These are phyloP conservation scores for Calonectria fujianensis DNA, from an alignment of 2,329 filamentous ascomycete species.

Conservation along the genomic window DNA sequence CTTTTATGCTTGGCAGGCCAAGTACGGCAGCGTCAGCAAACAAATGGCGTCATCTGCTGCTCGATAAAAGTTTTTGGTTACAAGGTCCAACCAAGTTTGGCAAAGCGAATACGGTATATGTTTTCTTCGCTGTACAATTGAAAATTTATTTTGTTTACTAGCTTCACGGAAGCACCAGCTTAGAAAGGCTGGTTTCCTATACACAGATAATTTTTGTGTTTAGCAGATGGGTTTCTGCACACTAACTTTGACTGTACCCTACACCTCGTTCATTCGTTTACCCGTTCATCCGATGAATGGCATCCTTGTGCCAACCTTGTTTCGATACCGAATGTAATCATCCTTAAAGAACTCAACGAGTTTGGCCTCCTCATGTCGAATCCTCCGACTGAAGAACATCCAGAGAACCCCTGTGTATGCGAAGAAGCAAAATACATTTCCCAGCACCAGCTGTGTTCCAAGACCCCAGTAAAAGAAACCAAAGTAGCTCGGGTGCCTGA, in stretches of 20 bases:
- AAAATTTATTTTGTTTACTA: slow-evolving; percentile 1
- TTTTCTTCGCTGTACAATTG: slow-evolving; percentile 20
- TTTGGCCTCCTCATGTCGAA: slow-evolving; percentile 85
- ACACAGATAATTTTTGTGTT: not conserved
- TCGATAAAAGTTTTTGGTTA: slow-evolving; percentile 29
- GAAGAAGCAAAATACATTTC: slow-evolving; percentile 86
- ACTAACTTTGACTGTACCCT: not conserved
- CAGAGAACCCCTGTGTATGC: slow-evolving; percentile 86
- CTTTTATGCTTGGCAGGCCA: slow-evolving; percentile 99
- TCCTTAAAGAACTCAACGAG: slow-evolving; percentile 88
- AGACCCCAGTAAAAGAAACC: slow-evolving; percentile 99
- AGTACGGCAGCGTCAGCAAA: slow-evolving; percentile 89
- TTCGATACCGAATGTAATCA: slow-evolving; percentile 85
- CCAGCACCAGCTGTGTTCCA: slow-evolving; percentile 93
- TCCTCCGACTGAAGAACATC: slow-evolving; percentile 87
- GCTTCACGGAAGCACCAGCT: not conserved
- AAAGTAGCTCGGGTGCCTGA: slow-evolving; percentile 95
- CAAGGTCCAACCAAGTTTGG: not conserved
- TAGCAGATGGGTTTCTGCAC: not conserved
- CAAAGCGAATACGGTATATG: slow-evolving; percentile 18
- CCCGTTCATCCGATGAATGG: slow-evolving; percentile 73
- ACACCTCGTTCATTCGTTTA: too few relatives aligned
- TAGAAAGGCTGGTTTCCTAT: not conserved
- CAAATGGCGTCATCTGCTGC: slow-evolving; percentile 50
- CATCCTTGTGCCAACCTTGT: slow-evolving; percentile 84